Evolutionary conservation across 371 early-diverging fungal genomes (phyloP), one percentile per base, ranked within the genome.

Genomic region (Lichtheimia ornata): DNA sequence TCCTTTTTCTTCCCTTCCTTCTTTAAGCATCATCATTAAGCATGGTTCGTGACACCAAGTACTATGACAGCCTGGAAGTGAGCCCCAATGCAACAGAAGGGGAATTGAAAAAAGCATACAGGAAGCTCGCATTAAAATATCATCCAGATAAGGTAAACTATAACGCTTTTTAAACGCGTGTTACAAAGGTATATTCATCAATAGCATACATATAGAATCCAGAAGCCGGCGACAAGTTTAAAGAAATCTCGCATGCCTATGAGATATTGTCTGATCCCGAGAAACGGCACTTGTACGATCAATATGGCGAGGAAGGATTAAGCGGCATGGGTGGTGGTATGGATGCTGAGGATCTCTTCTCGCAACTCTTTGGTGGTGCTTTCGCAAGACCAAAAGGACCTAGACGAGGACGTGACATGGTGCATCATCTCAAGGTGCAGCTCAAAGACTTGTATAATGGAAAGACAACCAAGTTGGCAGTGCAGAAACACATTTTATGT

Each of bases 361-460:
- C 86, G 27, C 90, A 90, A 69, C 87, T 97, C 77, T 94, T 96
- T 74, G 87, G 86, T 44, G 84, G 91, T 59, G 86, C 88, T 56
- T 63, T 73, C 64, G 84, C 61, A 85, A 86, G 89, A 44, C 90
- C 91, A 5, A 78, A 82, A 47, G 89, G 84, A 30, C 95, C 95
- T 40, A 90, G 79, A 58, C 72, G 86, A 69, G 88, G 90, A 59
- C 83, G 84, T 76, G 85, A 91, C 72, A 95, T 94, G 66, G 82
- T 85, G 7, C 84, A 93, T 57, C 82, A 78, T 52, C 84, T 97
- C 57, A 91, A 91, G 66, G 92, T 96, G 22, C 76, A 92, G 25
- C 87, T 99, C 53, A 96, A 97, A 72, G 99, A 98, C 61, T 85
- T 98, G 56, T 97, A 96, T 84, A 92, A 84, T 67, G 99, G 99